These are phyloP conservation scores for Extremus antarcticus DNA, from an alignment of 495 filamentous ascomycete species.

Conservation along the genomic window DNA sequence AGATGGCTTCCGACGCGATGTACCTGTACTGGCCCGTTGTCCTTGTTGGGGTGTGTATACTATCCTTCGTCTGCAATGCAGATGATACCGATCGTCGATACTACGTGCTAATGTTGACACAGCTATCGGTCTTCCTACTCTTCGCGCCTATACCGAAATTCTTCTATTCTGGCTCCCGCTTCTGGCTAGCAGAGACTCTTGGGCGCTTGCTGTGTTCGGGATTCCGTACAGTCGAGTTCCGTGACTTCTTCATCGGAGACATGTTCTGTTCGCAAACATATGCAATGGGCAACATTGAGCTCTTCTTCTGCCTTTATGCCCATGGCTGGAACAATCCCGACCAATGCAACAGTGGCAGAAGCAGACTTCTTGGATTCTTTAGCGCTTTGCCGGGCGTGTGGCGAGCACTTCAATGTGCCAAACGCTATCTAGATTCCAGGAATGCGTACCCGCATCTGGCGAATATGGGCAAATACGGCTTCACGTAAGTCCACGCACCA, in stretches of 20 bases:
- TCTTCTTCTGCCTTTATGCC: slow-evolving; percentile 92
- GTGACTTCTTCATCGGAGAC: slow-evolving; percentile 94
- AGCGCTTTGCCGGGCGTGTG: slow-evolving; percentile 71
- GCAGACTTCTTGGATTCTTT: slow-evolving; percentile 76
- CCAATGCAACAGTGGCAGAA: slow-evolving; percentile 78
- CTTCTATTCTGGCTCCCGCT: slow-evolving; percentile 3
- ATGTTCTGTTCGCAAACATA: slow-evolving; percentile 96
- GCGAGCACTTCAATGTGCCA: slow-evolving; percentile 81
- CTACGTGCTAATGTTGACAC: not conserved
- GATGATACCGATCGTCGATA: no score
- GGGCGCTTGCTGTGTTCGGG: slow-evolving; percentile 78
- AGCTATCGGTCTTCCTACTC: not conserved
- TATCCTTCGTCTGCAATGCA: no score
- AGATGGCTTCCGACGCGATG: slow-evolving; percentile 51
- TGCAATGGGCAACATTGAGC: slow-evolving; percentile 75
- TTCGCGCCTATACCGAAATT: not conserved
- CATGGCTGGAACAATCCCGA: slow-evolving; percentile 56
- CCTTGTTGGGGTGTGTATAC: slow-evolving; percentile 45
- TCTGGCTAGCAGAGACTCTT: slow-evolving; percentile 9
- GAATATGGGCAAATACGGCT: slow-evolving; percentile 85
- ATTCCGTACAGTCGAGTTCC: slow-evolving; percentile 85
- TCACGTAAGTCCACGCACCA: slow-evolving; percentile 39
- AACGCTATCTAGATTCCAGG: slow-evolving; percentile 77
- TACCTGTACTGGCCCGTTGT: slow-evolving; percentile 87
- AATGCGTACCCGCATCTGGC: slow-evolving; percentile 86